A percentile compares a stretch with the other conserved stretches of the same genome.
Conservation (phyloP, 306 rosid species). For the Hippophae rhamnoides region DNA sequence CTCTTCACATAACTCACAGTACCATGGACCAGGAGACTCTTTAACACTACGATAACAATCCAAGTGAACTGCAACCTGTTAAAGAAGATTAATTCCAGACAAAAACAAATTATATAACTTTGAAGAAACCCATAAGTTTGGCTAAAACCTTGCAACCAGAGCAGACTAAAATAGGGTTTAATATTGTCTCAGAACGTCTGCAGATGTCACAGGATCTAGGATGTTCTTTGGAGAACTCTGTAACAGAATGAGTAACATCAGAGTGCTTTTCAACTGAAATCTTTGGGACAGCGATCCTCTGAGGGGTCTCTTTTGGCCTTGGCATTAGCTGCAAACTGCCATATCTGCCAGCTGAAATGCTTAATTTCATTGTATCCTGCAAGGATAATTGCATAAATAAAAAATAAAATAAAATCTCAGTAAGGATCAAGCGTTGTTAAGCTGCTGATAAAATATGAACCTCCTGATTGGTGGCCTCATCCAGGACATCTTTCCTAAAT, state of each 20-base stretch:
- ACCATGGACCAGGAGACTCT: conserved; percentile 89
- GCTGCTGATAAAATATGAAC: conserved; percentile 25
- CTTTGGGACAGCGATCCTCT: conserved; percentile 61
- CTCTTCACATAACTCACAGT: conserved; percentile 87
- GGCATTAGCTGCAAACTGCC: conserved; percentile 69
- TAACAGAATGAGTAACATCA: conserved; percentile 31
- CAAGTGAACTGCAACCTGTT: conserved; percentile 92
- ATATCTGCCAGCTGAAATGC: conserved; percentile 36
- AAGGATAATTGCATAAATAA: conserved; percentile 17
- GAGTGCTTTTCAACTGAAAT: conserved; percentile 58
- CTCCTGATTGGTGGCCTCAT: conserved; percentile 65
- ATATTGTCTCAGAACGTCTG: conserved; percentile 66
- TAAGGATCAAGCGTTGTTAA: not conserved
- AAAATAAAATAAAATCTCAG: not conserved
- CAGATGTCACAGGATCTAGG: conserved; percentile 81
- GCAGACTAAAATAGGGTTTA: conserved; percentile 79
- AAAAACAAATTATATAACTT: conserved; percentile 8
- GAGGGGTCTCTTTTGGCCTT: conserved; percentile 73
- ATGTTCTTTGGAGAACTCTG: conserved; percentile 73
- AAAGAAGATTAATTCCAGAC: conserved; percentile 10
- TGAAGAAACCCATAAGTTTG: not conserved
- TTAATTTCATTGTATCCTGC: conserved; percentile 48
- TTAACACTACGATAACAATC: conserved; percentile 75
- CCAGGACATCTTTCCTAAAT: conserved; percentile 69
- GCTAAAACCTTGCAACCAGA: conserved; percentile 80